Conservation (phyloP, 495 filamentous ascomycete genomes). For the Parathielavia hyrcaniae region DNA sequence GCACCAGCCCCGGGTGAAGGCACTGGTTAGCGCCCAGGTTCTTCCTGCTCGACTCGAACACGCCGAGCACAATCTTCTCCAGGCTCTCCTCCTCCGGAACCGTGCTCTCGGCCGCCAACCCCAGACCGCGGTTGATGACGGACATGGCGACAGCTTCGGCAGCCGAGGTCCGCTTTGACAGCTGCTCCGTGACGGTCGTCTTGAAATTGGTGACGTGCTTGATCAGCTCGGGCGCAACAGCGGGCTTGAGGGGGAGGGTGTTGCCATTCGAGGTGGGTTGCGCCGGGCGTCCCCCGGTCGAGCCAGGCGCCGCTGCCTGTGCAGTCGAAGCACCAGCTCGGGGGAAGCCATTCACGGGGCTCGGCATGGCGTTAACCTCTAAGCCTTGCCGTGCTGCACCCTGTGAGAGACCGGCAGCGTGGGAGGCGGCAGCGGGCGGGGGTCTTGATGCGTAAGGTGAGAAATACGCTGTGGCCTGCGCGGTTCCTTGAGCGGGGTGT, state of each 20-base stretch:
- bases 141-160: constrained; percentile 31
- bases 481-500: constrained; percentile 29
- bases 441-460: constrained; percentile 42
- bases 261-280: constrained; percentile 14
- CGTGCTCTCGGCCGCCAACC: constrained; percentile 24
- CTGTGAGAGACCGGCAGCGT: constrained; percentile 19
- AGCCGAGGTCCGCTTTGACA: constrained; percentile 19
- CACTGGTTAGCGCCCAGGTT: constrained; percentile 17
- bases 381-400: constrained; percentile 19
- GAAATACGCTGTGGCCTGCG: constrained; percentile 37
- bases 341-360: constrained; percentile 24
- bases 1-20: constrained; percentile 28
- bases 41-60: constrained; percentile 27
- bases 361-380: constrained; percentile 11
- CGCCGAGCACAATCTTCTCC: constrained; percentile 29
- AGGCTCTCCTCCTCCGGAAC: constrained; percentile 25
- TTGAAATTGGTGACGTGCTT: constrained; percentile 29
- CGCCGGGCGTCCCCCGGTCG: constrained; percentile 10
- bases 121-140: constrained; percentile 32
- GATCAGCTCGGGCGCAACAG: constrained; percentile 28
- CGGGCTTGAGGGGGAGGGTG: constrained; percentile 22
- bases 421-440: constrained; percentile 20
- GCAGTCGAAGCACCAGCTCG: constrained; percentile 12
- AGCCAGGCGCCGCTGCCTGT: neutral
- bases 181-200: constrained; percentile 23